A percentile compares a stretch with the other conserved stretches of the same genome.
These are phyloP conservation scores for Cyberlindnera euphorbiae DNA, from an alignment of 805 yeast genomes.

Conservation along the genomic window DNA sequence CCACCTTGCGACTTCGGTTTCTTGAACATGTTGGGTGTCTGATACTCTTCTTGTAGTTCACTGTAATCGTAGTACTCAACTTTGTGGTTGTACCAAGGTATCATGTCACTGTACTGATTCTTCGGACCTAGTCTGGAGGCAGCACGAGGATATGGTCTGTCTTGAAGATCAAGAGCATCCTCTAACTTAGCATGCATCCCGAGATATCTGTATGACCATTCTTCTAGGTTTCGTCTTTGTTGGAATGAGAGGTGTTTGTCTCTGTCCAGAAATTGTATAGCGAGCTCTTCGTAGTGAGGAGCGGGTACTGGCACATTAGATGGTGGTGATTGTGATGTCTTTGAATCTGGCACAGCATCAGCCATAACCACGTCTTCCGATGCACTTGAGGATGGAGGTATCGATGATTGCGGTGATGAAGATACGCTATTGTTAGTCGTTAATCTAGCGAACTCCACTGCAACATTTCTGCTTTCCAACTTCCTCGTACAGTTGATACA, in stretches of 20 bases:
- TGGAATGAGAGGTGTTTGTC: slow-evolving; percentile 39
- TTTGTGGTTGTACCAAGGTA: slow-evolving; percentile 59
- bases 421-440: not conserved
- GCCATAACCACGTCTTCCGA: not conserved
- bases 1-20: slow-evolving; percentile 18
- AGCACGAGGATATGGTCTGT: slow-evolving; percentile 76
- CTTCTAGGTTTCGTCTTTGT: slow-evolving; percentile 53
- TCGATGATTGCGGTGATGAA: not conserved
- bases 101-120: slow-evolving; percentile 65
- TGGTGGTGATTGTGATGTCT: slow-evolving; percentile 1
- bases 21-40: slow-evolving; percentile 15
- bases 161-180: slow-evolving; percentile 73
- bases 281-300: slow-evolving; percentile 55
- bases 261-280: slow-evolving; percentile 44
- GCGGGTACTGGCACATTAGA: too few species aligned
- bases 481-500: slow-evolving; percentile 74
- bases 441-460: slow-evolving; percentile 13
- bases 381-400: not conserved
- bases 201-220: slow-evolving; percentile 77
- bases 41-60: slow-evolving; percentile 17
- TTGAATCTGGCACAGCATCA: not conserved
- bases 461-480: slow-evolving; percentile 17
- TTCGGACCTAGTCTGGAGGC: slow-evolving; percentile 70
- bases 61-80: slow-evolving; percentile 58
- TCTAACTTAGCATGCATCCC: slow-evolving; percentile 72